These are phyloP conservation scores for Aspergillus quadricinctus DNA, from an alignment of 2,329 filamentous ascomycete species.

Conservation along the genomic window DNA sequence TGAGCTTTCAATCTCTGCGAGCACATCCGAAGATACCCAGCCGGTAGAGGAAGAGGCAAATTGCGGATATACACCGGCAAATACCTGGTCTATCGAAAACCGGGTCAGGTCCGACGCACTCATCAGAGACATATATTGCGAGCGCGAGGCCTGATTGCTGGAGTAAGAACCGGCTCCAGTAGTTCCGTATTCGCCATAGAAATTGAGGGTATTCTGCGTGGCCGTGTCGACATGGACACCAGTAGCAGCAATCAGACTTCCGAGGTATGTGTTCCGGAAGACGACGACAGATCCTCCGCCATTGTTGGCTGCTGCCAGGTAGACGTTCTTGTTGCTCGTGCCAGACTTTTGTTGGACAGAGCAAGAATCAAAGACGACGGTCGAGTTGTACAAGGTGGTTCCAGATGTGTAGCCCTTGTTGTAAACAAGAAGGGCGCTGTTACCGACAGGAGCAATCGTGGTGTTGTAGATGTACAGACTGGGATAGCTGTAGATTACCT, in stretches of 20 bases:
- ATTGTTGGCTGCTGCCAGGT: slow-evolving; percentile 39
- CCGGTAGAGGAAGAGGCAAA: slow-evolving; percentile 29
- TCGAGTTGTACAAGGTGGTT: slow-evolving; percentile 30
- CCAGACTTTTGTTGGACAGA: slow-evolving; percentile 32
- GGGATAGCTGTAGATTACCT: slow-evolving; percentile 39
- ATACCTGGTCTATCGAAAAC: slow-evolving; percentile 34
- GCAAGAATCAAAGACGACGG: slow-evolving; percentile 40
- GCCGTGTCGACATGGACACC: slow-evolving; percentile 22
- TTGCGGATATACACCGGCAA: slow-evolving; percentile 30
- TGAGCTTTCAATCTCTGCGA: slow-evolving; percentile 30
- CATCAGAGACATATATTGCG: slow-evolving; percentile 32
- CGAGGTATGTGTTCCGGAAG: slow-evolving; percentile 39
- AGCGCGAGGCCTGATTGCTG: slow-evolving; percentile 31
- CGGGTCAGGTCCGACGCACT: slow-evolving; percentile 31
- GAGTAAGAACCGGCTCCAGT: slow-evolving; percentile 40
- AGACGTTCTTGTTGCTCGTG: slow-evolving; percentile 38
- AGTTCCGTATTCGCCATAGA: slow-evolving; percentile 42
- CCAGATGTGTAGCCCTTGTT: slow-evolving; percentile 32
- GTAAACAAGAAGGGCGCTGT: slow-evolving; percentile 36
- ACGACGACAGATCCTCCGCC: slow-evolving; percentile 38
- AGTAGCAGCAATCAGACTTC: slow-evolving; percentile 33
- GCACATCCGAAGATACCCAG: slow-evolving; percentile 37
- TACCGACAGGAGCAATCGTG: slow-evolving; percentile 37
- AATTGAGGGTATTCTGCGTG: slow-evolving; percentile 29
- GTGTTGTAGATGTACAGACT: slow-evolving; percentile 43